A percentile compares a stretch with the other conserved stretches of the same genome.
phyloP scores from a whole-genome alignment of 306 rosid genomes.

The Dalbergia cochinchinensis region DNA sequence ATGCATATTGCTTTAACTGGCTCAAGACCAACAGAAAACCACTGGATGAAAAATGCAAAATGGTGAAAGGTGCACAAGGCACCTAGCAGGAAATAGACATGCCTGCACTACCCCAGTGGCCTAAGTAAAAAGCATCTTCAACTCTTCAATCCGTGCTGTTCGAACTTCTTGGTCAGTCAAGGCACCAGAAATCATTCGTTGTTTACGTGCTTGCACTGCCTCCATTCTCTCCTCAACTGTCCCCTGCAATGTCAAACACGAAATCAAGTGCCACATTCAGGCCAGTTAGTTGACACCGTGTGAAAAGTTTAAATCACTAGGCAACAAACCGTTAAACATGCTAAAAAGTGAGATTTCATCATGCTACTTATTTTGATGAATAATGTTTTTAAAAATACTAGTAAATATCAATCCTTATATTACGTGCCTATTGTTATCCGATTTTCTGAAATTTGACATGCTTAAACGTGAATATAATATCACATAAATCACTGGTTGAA shows the following conservation, averaged over 20 bases:
- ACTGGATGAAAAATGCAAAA: constrained; percentile 5
- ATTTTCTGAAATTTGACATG: too few species aligned
- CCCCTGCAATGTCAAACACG: constrained; percentile 65
- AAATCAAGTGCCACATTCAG: constrained; percentile 28
- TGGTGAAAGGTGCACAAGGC: constrained; percentile 30
- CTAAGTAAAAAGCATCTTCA: constrained; percentile 92
- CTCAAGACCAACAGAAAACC: constrained; percentile 32
- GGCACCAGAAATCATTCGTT: constrained; percentile 91
- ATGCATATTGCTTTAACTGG: constrained; percentile 20
- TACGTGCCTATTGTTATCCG: too few species aligned
- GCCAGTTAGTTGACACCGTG: constrained; percentile 5
- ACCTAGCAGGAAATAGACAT: constrained; percentile 26
- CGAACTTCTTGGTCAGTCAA: constrained; percentile 97
- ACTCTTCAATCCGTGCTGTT: constrained; percentile 89
- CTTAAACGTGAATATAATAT: too few species aligned
- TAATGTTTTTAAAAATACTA: too few species aligned
- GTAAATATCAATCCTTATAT: too few species aligned
- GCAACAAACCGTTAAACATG: background rate
- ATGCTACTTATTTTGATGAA: too few species aligned
- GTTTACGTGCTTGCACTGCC: constrained; percentile 95
- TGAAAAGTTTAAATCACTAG: constrained; percentile 36
- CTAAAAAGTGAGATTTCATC: constrained; percentile 6
- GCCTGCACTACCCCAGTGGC: constrained; percentile 8
- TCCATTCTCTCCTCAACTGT: constrained; percentile 96
- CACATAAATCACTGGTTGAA: too few species aligned